phyloP scores from a whole-genome alignment of 2,329 filamentous ascomycete species.

The Beauveria varroae region DNA sequence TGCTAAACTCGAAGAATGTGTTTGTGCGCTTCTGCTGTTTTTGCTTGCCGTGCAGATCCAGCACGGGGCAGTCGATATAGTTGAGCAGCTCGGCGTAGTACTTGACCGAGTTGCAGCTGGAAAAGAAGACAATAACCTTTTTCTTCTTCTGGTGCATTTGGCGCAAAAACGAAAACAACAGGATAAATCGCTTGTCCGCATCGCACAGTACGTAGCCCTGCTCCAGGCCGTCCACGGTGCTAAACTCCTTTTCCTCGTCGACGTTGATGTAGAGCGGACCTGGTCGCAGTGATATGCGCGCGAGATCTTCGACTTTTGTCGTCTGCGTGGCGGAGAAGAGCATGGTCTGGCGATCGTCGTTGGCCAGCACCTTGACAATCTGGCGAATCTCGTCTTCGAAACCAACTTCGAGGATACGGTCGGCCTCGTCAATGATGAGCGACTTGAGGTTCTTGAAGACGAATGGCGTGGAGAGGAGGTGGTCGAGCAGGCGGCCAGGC shows the following conservation, averaged over 20 bases:
- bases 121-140: conserved; percentile 97
- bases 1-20: conserved; percentile 91
- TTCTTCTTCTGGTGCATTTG: conserved; percentile 72
- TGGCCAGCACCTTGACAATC: conserved; percentile 89
- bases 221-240: conserved; percentile 87
- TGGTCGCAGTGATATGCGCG: conserved; percentile 82
- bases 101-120: conserved; percentile 85
- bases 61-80: conserved; percentile 88
- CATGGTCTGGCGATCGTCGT: conserved; percentile 85
- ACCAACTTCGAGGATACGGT: conserved; percentile 91
- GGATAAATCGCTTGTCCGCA: conserved; percentile 83
- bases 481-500: conserved; percentile 84
- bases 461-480: conserved; percentile 89
- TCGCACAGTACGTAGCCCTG: conserved; percentile 95
- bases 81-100: conserved; percentile 95
- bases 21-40: conserved; percentile 99
- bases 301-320: conserved; percentile 92
- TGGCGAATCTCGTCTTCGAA: conserved; percentile 98
- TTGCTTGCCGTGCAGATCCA: conserved; percentile 87
- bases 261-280: conserved; percentile 97
- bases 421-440: conserved; percentile 91
- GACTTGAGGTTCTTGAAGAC: conserved; percentile 88
- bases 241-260: conserved; percentile 80
- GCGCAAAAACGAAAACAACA: conserved; percentile 92
- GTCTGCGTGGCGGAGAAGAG: conserved; percentile 99